Conservation (phyloP, 768 basidiomycete genomes). For the Tricholoma sp. region DNA sequence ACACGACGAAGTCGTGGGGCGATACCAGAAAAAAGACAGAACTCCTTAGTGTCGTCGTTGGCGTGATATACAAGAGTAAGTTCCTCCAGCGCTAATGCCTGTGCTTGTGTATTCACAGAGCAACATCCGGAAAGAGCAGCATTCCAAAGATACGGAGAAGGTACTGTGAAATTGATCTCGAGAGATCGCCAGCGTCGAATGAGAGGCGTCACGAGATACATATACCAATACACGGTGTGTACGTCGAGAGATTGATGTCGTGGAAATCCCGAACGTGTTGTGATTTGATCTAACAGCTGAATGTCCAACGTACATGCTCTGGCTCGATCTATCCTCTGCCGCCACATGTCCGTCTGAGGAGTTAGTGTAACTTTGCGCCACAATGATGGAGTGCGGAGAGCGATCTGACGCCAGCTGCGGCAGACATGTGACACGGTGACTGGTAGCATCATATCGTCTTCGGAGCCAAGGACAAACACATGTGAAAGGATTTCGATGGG, state of each 20-base stretch:
- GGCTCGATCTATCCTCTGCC: conserved; percentile 55
- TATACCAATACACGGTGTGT: conserved; percentile 52
- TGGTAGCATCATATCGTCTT: conserved; percentile 53
- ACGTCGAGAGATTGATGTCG: conserved; percentile 33
- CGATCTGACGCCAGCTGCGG: conserved; percentile 55
- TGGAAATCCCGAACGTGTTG: conserved; percentile 18
- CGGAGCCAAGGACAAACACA: conserved; percentile 57
- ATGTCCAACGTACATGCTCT: conserved; percentile 60
- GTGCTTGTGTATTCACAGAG: conserved; percentile 24
- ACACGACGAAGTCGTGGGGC: conserved; percentile 52
- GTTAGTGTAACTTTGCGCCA: conserved; percentile 59
- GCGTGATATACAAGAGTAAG: conserved; percentile 53
- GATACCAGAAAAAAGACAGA: conserved; percentile 55
- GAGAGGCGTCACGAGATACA: conserved; percentile 51
- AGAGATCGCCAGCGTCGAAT: conserved; percentile 60
- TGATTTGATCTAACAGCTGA: conserved; percentile 34
- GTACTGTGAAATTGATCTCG: conserved; percentile 47
- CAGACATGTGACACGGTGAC: conserved; percentile 67
- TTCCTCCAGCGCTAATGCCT: conserved; percentile 44
- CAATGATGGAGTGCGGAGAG: conserved; percentile 53
- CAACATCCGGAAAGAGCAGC: conserved; percentile 56
- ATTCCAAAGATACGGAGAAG: conserved; percentile 65
- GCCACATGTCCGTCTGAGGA: conserved; percentile 53
- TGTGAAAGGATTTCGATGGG: conserved; percentile 61
- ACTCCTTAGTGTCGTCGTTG: conserved; percentile 70